Percentiles rank a stretch among this genome's conserved stretches.
Evolutionary conservation across 2,329 filamentous ascomycete species (phyloP).

Genomic region (Sordariomycetes sp.): DNA sequence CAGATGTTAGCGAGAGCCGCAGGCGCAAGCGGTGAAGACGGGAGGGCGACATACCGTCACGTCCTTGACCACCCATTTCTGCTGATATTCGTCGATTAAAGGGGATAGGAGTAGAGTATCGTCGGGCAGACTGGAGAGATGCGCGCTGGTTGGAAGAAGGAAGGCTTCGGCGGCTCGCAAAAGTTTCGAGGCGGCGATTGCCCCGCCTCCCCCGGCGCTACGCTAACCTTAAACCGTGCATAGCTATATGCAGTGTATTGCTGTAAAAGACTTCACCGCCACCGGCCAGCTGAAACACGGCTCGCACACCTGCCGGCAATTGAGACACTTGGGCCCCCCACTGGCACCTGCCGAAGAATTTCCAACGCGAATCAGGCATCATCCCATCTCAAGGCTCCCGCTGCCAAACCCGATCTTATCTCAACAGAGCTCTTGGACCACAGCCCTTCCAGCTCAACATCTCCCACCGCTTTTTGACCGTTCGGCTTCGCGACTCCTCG

Average conservation of each 20-base stretch:
- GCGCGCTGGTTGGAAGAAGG: background rate
- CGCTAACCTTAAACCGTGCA: background rate
- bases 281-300: background rate
- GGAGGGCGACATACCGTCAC: conserved; percentile 42
- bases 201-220: background rate
- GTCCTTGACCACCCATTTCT: conserved; percentile 55
- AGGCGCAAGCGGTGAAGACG: background rate
- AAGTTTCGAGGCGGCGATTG: background rate
- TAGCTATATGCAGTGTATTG: background rate
- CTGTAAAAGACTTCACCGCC: background rate
- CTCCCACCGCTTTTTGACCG: background rate
- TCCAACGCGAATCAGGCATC: too few species aligned
- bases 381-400: too few species aligned
- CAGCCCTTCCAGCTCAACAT: background rate
- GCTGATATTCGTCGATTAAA: background rate
- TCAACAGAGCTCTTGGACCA: too few species aligned
- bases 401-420: too few species aligned
- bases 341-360: too few species aligned
- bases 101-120: background rate
- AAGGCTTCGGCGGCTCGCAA: background rate
- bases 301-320: background rate
- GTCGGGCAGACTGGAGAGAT: background rate
- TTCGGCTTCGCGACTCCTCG: background rate
- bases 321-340: background rate
- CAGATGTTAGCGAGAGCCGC: background rate